Conservation (phyloP, 2,329 filamentous ascomycete species). For the Orbilia javanica region DNA sequence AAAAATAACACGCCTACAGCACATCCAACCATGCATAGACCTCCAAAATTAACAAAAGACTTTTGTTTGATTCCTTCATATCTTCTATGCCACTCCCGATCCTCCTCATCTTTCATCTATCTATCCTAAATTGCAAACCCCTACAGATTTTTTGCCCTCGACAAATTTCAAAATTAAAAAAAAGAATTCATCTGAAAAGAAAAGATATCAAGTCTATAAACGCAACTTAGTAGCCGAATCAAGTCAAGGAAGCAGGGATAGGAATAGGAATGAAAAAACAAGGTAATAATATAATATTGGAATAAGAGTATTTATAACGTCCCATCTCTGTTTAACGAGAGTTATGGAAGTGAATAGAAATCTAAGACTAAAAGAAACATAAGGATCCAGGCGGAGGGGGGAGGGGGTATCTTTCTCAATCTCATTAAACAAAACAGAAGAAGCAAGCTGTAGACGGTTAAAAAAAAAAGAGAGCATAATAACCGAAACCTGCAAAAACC, state of each 20-base stretch:
- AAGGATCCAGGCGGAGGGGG: background rate
- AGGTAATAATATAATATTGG: background rate
- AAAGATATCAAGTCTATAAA: background rate
- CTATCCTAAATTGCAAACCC: no score
- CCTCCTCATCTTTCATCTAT: background rate
- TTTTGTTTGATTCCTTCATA: background rate
- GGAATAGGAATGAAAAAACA: background rate
- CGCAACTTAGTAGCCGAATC: no score
- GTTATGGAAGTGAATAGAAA: constrained; percentile 4
- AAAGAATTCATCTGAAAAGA: background rate
- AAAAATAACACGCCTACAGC: background rate
- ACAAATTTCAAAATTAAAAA: background rate
- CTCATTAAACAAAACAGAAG: background rate
- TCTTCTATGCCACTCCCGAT: background rate
- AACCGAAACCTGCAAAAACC: constrained; percentile 16
- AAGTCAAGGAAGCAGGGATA: background rate
- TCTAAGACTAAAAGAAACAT: background rate
- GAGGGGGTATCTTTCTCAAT: constrained; percentile 39
- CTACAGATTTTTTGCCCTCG: no score
- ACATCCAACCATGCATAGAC: no score
- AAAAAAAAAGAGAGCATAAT: no score
- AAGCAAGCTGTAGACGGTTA: no score
- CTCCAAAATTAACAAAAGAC: no score
- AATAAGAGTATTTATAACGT: no score
- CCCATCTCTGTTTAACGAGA: constrained; percentile 27